phyloP scores from a whole-genome alignment of 352 stramenopile species.

The Aphanomyces euteiches region DNA sequence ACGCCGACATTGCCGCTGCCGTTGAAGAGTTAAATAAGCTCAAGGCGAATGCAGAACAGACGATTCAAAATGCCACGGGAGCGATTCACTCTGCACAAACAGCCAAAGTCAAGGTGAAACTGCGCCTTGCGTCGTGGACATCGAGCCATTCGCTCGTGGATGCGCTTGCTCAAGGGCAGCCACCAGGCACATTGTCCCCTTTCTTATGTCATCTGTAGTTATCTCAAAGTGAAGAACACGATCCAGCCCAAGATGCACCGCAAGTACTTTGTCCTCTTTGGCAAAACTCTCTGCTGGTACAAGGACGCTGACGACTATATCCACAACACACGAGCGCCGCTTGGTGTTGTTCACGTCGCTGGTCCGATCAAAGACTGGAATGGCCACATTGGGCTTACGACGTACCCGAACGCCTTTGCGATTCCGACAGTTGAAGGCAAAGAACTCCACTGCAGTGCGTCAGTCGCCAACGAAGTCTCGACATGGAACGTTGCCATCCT shows the following conservation, averaged over 20 bases:
- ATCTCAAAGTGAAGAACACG: conserved; percentile 63
- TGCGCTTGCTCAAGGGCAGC: conserved; percentile 59
- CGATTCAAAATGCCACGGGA: conserved; percentile 38
- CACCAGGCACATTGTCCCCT: conserved; percentile 42
- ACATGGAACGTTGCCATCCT: conserved; percentile 68
- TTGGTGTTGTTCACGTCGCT: conserved; percentile 60
- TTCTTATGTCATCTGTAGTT: conserved; percentile 30
- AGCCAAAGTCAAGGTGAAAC: conserved; percentile 47
- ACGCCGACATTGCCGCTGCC: neutral
- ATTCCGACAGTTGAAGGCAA: conserved; percentile 68
- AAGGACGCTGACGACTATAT: conserved; percentile 61
- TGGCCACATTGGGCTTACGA: conserved; percentile 49
- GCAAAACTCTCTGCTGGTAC: conserved; percentile 80
- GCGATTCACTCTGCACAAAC: conserved; percentile 57
- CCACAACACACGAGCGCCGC: conserved; percentile 44
- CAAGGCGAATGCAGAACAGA: conserved; percentile 32
- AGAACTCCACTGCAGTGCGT: conserved; percentile 56
- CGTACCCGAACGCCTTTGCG: conserved; percentile 50
- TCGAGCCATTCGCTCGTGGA: conserved; percentile 58
- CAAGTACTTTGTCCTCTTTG: conserved; percentile 72
- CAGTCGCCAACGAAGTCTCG: conserved; percentile 56
- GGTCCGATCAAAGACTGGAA: conserved; percentile 55
- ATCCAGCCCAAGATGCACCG: conserved; percentile 58
- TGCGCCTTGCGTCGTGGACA: conserved; percentile 59
- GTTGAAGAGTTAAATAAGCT: conserved; percentile 38